Evolutionary conservation across 768 basidiomycete genomes (phyloP), one percentile per base, ranked within the genome.

Genomic region (Lactarius tabidus): DNA sequence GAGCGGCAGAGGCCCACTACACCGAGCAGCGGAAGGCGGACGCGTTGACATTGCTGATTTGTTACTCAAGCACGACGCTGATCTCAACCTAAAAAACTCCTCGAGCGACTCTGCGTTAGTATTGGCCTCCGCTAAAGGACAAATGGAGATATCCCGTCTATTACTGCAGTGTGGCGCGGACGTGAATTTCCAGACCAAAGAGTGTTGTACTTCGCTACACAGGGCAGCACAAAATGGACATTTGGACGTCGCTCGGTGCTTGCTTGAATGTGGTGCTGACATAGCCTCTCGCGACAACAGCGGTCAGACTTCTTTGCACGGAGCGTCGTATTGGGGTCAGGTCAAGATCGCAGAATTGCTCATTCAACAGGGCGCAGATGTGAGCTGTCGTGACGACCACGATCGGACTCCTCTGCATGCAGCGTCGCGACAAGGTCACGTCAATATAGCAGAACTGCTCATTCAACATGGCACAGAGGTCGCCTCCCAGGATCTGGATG

Each of bases 21-120:
- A 58, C 18, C 0, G 6, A 15, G 48, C 38, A 23, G 38, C 36
- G 9, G 2, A 1, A 4, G 0, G 6, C 3, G 48, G 28, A 33
- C 36, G 10, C 8, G 8, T 3, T 33, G 48, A 26, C 8, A 15
- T n/a, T 10, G 57, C 29, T 2, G 48, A 17, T 3, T 26, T 58
- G 9, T 48, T 63, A 35, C 63, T 63, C 15, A 23, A 62, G 61
- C 15, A 48, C 41, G 41, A 31, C 6, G 61, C 33, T 3, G 54
- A 62, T 4, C 18, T 28, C 15, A 17, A 62, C 3, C 39, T n/a
- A 10, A 36, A 28, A 23, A 28, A 36, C 45, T 4, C 2, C 38
- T 14, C 2, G 2, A 15, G 38, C 6, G 2, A 1, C 17, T 6
- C 39, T 3, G 17, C 17, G 17, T 41, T 41, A 18, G 39, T 1